phyloP scores from a whole-genome alignment of 805 yeast species.

The Pichia rugopelliculosa region DNA sequence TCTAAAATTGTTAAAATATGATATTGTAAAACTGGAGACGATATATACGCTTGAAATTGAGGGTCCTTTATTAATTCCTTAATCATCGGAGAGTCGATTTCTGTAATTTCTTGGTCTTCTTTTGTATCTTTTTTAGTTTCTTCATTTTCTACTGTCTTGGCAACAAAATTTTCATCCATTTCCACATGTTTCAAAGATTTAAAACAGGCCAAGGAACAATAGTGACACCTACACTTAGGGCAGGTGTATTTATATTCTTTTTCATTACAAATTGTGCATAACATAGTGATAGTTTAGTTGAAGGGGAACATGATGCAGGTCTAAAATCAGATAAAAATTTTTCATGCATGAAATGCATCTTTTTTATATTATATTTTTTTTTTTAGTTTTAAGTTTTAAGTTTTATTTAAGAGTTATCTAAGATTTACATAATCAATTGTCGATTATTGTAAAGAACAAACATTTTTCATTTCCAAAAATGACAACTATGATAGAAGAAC shows the following conservation, averaged over 20 bases:
- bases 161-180: constrained; percentile 5
- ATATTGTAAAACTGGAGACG: constrained; percentile 45
- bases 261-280: constrained; percentile 23
- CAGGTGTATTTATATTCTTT: constrained; percentile 38
- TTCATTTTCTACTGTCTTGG: neutral
- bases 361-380: neutral
- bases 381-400: too few species aligned
- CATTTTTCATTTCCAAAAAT: too few species aligned
- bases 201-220: constrained; percentile 59
- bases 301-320: too few species aligned
- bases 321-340: too few species aligned
- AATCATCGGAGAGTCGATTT: constrained; percentile 21
- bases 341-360: too few species aligned
- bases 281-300: constrained; percentile 7
- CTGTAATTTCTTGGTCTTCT: neutral
- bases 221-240: constrained; percentile 38
- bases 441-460: too few species aligned
- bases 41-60: constrained; percentile 37
- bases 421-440: too few species aligned
- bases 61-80: constrained; percentile 33
- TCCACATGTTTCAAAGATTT: constrained; percentile 38
- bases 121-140: constrained; percentile 1
- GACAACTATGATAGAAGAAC: too few species aligned
- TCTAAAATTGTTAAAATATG: constrained; percentile 46
- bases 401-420: too few species aligned